Evolutionary conservation across 106 monocot species (phyloP).

Genomic region (Iris macrosiphon): DNA sequence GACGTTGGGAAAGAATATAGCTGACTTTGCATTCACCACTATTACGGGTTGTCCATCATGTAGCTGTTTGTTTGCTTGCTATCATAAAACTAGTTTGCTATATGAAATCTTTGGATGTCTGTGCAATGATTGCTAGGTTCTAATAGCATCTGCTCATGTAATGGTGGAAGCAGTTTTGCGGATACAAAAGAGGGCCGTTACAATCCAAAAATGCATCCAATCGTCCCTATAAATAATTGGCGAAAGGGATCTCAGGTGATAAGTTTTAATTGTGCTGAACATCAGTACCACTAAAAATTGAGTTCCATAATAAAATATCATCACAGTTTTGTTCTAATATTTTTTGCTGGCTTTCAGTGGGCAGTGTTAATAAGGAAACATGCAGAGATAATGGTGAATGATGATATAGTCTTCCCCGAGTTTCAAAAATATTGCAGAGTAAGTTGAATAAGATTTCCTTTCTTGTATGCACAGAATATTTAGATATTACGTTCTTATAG

Average conservation of each 20-base stretch:
- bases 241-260: constrained; percentile 98
- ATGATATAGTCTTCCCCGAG: constrained; percentile 82
- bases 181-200: constrained; percentile 95
- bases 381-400: constrained; percentile 75
- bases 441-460: too few species aligned
- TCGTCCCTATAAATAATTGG: constrained; percentile 82
- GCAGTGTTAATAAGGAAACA: constrained; percentile 88
- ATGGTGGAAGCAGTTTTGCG: constrained; percentile 86
- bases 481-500: too few species aligned
- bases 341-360: constrained; percentile 58
- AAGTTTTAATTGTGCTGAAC: too few species aligned
- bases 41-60: too few species aligned
- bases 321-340: too few species aligned
- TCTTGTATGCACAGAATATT: too few species aligned
- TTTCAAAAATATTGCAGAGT: constrained; percentile 94
- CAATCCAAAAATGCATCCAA: constrained; percentile 95
- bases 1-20: too few species aligned
- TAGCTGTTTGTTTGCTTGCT: too few species aligned
- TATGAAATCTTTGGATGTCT: constrained; percentile 33
- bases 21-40: too few species aligned
- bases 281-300: too few species aligned
- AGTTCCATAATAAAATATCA: too few species aligned
- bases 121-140: constrained; percentile 35
- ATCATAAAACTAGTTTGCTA: background rate
- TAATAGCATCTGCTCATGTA: constrained; percentile 56